Base-by-base conservation (phyloP, 1,284 basidiomycete genomes). In the Cutaneotrichosporon cavernicola region DNA sequence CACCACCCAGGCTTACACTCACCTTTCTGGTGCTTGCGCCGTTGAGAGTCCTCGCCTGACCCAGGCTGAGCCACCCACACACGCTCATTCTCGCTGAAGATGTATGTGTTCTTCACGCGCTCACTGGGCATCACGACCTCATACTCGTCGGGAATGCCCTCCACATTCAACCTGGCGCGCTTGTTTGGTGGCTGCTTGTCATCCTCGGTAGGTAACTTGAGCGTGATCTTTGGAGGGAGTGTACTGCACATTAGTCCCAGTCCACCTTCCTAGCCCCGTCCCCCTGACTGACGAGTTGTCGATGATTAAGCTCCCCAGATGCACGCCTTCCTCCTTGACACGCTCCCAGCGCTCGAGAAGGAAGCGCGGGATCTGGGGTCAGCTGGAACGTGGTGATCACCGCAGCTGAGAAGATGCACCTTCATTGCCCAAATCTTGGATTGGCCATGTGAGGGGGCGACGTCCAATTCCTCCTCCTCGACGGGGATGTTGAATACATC, bases 321-420 rank as follows among this genome's bases (percentile, higher is more conserved):
- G 75, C 38, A 81, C 72, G 22, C 83, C 83, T 22, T 79, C 79
- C 58, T 81, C 76, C n/a, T 74, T 70, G 14, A 83, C 78, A 21
- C 75, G 70, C 65, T 76, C 75, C 84, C 84, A 85, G 36, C 80
- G 76, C 64, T 84, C 81, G 36, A 82, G 73, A 21, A 85, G 65
- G 72, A 84, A 84, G 16, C 81, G 75, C 13, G 84, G 84, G 32
- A 85, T 79, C 75, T 82, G 64, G 40, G 7, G 51, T 61, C 32
- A 61, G 31, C 50, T 9, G 43, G 18, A 18, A n/a, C 7, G 5
- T 13, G 8, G 5, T 5, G 11, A 8, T 13, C 7, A 36, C 8
- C 11, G 43, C 5, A 46, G 38, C 40, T 46, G 14, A 36, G 14
- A 9, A 36, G 18, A 58, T 55, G 26, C 58, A 70, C 70, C 68